phyloP scores from a whole-genome alignment of 202 grass and related monocot genomes.

The Schoenoplectus triqueter region DNA sequence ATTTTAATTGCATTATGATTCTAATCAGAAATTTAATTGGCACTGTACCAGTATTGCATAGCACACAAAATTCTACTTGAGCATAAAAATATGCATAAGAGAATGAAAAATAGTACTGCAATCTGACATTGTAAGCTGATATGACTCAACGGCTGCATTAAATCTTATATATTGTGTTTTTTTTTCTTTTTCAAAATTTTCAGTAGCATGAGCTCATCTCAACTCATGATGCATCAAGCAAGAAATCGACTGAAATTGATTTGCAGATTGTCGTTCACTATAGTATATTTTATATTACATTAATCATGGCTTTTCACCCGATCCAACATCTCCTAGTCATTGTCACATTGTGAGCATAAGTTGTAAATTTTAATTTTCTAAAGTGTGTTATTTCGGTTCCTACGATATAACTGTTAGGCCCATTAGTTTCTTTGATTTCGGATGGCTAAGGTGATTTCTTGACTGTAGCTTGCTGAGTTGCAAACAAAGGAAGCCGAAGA shows the following conservation, averaged over 20 bases:
- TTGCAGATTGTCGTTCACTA: constrained; percentile 75
- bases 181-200: background rate
- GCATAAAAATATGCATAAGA: background rate
- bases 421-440: no score
- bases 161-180: background rate
- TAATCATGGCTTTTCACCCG: constrained; percentile 71
- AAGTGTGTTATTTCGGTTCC: background rate
- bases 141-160: background rate
- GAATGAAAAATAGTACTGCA: background rate
- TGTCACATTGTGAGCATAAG: constrained; percentile 69
- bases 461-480: no score
- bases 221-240: background rate
- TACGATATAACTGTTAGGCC: background rate
- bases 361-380: constrained; percentile 1
- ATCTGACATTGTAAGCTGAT: background rate
- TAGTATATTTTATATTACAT: constrained; percentile 79
- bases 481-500: no score
- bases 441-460: no score
- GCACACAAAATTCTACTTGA: background rate
- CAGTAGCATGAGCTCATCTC: constrained; percentile 38
- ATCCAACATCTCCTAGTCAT: constrained; percentile 84
- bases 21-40: background rate
- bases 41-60: background rate
- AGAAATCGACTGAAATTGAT: constrained; percentile 47
- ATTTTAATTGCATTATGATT: constrained; percentile 18